Conservation (phyloP, 208 protist species). For the Leishmania gerbilli region DNA sequence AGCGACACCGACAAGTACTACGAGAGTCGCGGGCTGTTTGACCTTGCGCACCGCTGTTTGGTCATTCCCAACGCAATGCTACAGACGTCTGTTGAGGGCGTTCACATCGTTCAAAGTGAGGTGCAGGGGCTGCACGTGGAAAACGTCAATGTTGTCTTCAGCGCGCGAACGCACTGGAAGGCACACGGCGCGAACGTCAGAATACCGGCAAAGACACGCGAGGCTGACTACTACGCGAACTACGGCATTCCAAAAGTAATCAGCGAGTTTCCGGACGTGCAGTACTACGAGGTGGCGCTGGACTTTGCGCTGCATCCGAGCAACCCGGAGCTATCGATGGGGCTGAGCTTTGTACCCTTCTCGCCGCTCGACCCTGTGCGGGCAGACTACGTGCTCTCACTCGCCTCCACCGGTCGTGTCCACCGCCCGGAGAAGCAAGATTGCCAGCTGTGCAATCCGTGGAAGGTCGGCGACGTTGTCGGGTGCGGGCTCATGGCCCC, state of each 20-base stretch:
- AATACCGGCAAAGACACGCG: constrained; percentile 29
- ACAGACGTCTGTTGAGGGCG: constrained; percentile 62
- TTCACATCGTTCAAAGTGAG: constrained; percentile 79
- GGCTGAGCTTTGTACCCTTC: constrained; percentile 56
- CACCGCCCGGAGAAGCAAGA: constrained; percentile 25
- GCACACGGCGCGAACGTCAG: constrained; percentile 38
- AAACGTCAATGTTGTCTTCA: constrained; percentile 64
- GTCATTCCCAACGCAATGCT: constrained; percentile 82
- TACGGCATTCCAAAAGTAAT: constrained; percentile 71
- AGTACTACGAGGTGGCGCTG: constrained; percentile 86
- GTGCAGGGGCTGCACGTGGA: constrained; percentile 84
- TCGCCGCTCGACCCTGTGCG: constrained; percentile 42
- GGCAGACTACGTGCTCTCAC: constrained; percentile 45
- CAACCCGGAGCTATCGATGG: constrained; percentile 52
- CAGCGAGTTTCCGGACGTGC: constrained; percentile 74
- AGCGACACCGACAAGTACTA: constrained; percentile 35
- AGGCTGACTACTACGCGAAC: constrained; percentile 69
- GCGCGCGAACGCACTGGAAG: constrained; percentile 83
- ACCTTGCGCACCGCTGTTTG: constrained; percentile 63
- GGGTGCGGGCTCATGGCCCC: constrained; percentile 83
- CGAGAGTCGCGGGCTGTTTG: constrained; percentile 65
- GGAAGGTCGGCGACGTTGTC: constrained; percentile 81
- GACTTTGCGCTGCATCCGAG: constrained; percentile 60
- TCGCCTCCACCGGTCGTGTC: constrained; percentile 62
- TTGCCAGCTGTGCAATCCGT: constrained; percentile 49